Conservation (phyloP, 192 early-diverging fungal species). For the Dimargaris cristalligena region DNA sequence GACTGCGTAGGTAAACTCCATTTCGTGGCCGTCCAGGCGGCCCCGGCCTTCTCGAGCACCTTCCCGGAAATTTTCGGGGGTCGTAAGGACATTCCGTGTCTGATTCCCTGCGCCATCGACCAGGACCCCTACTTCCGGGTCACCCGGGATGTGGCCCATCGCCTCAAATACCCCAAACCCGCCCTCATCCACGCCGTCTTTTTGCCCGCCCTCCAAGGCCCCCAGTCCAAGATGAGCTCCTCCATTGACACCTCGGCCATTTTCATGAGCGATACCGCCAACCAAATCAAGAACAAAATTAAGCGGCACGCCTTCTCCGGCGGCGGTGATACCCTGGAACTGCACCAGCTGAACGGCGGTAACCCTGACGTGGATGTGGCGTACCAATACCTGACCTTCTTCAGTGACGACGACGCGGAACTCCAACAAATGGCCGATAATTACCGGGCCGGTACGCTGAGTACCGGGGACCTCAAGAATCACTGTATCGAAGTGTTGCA, state of each 20-base stretch:
- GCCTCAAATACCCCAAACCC: conserved; percentile 92
- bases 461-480: conserved; percentile 79
- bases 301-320: conserved; percentile 91
- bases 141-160: conserved; percentile 82
- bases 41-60: conserved; percentile 85
- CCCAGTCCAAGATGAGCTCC: conserved; percentile 87
- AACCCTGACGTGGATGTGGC: conserved; percentile 90
- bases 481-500: conserved; percentile 72
- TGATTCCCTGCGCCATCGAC: conserved; percentile 98
- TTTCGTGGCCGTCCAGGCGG: conserved; percentile 85
- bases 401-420: conserved; percentile 88
- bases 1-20: conserved; percentile 85
- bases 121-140: conserved; percentile 99
- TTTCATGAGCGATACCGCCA: conserved; percentile 77
- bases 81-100: conserved; percentile 77
- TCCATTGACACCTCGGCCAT: conserved; percentile 79
- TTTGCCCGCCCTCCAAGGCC: conserved; percentile 85
- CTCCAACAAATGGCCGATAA: conserved; percentile 41
- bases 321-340: conserved; percentile 69
- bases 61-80: conserved; percentile 93
- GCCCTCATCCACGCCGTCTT: conserved; percentile 85
- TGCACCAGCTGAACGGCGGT: conserved; percentile 66
- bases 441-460: conserved; percentile 71
- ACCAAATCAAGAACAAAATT: conserved; percentile 96
- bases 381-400: conserved; percentile 88